Percentiles rank a stretch among this genome's conserved stretches.
Evolutionary conservation across 208 protist genomes (phyloP).

Genomic region (Leishmania braziliensis): DNA sequence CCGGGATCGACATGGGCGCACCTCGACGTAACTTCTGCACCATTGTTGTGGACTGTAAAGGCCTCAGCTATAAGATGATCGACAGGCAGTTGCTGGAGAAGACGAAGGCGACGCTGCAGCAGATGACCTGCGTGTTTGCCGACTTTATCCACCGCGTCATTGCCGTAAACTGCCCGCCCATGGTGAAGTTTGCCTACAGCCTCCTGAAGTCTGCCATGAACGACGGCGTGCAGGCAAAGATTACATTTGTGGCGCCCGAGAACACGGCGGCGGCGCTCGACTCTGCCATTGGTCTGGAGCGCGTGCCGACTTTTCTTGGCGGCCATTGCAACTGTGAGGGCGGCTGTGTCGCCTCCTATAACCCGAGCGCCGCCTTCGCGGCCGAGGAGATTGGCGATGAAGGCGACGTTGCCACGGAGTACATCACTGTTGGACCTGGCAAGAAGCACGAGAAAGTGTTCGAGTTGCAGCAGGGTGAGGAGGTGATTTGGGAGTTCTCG

Average conservation of each 20-base stretch:
- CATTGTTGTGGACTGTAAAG: constrained; percentile 54
- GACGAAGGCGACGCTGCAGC: constrained; percentile 40
- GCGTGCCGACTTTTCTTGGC: constrained; percentile 61
- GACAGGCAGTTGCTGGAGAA: constrained; percentile 59
- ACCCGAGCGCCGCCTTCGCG: constrained; percentile 32
- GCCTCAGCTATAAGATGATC: constrained; percentile 66
- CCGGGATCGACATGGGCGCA: constrained; percentile 32
- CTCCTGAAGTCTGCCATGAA: constrained; percentile 58
- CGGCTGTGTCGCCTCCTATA: constrained; percentile 51
- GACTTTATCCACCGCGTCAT: constrained; percentile 66
- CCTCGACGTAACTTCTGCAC: constrained; percentile 49
- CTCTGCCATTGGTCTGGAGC: constrained; percentile 49
- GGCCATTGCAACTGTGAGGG: constrained; percentile 59
- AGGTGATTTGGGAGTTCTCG: constrained; percentile 67
- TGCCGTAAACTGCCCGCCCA: constrained; percentile 64
- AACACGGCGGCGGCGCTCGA: constrained; percentile 49
- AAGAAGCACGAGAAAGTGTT: constrained; percentile 52
- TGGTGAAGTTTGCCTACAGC: constrained; percentile 66
- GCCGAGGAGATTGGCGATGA: constrained; percentile 34
- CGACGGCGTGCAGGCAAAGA: constrained; percentile 48
- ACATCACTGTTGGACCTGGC: constrained; percentile 52
- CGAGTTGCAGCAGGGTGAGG: constrained; percentile 42
- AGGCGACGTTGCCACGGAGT: constrained; percentile 47
- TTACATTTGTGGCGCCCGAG: constrained; percentile 51
- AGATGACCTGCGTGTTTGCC: constrained; percentile 48